Evolutionary conservation across 2,329 filamentous ascomycete genomes (phyloP), one percentile per base, ranked within the genome.

Genomic region (Talaromyces amestolkiae): DNA sequence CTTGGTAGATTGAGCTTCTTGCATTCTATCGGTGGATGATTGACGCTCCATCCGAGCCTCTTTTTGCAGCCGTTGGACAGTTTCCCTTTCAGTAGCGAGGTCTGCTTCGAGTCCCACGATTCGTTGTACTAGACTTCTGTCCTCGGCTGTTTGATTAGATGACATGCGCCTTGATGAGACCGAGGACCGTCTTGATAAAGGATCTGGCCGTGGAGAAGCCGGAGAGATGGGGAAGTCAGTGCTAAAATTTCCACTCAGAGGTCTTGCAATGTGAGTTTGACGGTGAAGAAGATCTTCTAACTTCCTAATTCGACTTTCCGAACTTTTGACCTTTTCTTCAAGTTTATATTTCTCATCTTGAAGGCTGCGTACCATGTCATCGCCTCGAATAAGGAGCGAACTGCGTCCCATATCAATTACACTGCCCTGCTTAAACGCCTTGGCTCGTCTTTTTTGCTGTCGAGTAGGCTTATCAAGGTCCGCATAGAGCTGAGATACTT

Each of bases 371-470:
- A 91, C 84, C 68, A 93, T 82, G 68, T 97, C 93, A 72, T 96
- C 92, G n/a, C 92, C 93, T 45, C 92, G 88, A 15, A 96, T 86
- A 72, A 97, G 80, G 10, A 97, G 84, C 1, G 92, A 94, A 69
- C 91, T 96, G 72, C 90, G 88, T n/a, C 92, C 92, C 67, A 97
- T 85, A 75, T 98, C 95, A 72, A 97, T 93, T 43, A 98, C 86
- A 74, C 95, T 98, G 17, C 95, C 95, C 74, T 96, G 95, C 75
- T 97, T 97, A 82, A 99, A 98, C 5, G 92, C 93, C 76, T 94
- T 96, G 7, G 95, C 87, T 65, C 92, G 87, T 77, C 92, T 93
- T 67, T 89, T 87, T 74, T 96, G 93, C 75, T 95, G 92, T 71
- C 90, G 92, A 0, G 92, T 95, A 2, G 94, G 93, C 64, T 86